phyloP scores from a whole-genome alignment of 169 alveolate genomes.

The Eimeria mitis region DNA sequence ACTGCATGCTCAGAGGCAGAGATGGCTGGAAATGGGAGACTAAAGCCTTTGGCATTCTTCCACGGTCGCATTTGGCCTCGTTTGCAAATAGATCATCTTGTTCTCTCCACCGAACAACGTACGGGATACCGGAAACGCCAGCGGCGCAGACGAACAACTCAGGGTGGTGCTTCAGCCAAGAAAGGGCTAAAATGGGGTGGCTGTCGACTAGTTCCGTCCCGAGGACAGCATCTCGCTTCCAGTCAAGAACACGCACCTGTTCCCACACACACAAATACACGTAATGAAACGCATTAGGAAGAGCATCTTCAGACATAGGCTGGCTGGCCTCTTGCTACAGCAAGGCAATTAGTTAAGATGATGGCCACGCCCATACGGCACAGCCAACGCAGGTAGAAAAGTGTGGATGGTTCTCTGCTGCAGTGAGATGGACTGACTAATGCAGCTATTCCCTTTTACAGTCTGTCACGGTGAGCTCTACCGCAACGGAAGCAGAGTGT shows the following conservation, averaged over 20 bases:
- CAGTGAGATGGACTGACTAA: background rate
- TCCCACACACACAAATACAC: background rate
- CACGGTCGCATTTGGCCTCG: constrained; percentile 30
- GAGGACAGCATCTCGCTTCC: constrained; percentile 25
- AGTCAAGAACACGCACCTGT: constrained; percentile 66
- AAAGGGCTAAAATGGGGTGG: constrained; percentile 83
- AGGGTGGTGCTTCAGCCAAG: constrained; percentile 85
- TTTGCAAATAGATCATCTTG: constrained; percentile 5
- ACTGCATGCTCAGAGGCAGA: background rate
- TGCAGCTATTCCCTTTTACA: background rate
- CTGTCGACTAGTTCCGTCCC: constrained; percentile 60
- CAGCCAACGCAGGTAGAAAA: background rate
- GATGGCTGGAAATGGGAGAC: background rate
- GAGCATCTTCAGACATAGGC: background rate
- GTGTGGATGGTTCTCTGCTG: constrained; percentile 21
- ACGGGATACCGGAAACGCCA: constrained; percentile 83
- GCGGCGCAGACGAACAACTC: constrained; percentile 82
- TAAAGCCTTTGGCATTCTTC: constrained; percentile 16
- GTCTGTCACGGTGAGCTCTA: background rate
- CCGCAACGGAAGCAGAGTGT: background rate
- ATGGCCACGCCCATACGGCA: background rate
- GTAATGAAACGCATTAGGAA: background rate
- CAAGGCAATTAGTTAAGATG: background rate
- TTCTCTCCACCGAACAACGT: constrained; percentile 81
- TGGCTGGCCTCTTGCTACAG: background rate